These are phyloP conservation scores for Cymbopogon flexuosus DNA, from an alignment of 202 grass and related monocot genomes.

Conservation along the genomic window DNA sequence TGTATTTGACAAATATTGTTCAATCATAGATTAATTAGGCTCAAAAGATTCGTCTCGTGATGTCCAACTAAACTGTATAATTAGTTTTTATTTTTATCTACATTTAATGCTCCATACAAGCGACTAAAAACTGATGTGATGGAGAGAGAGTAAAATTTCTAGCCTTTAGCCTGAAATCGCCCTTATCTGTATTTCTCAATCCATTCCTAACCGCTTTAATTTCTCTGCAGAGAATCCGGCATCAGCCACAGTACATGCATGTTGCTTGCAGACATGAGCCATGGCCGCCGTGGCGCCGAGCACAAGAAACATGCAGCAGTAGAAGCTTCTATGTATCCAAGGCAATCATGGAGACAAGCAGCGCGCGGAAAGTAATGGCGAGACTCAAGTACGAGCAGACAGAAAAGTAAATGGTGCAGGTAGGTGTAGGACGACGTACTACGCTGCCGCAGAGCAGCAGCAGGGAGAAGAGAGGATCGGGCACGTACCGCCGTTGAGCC, in stretches of 20 bases:
- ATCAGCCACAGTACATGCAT: no score
- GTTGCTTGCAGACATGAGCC: neutral
- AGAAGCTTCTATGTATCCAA: neutral
- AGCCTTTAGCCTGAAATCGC: no score
- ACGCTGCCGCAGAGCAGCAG: neutral
- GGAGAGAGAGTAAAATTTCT: no score
- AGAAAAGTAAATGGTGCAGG: neutral
- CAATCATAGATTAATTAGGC: no score
- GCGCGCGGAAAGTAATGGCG: neutral
- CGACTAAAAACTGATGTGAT: no score
- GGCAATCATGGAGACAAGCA: neutral
- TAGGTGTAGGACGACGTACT: neutral
- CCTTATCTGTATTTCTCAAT: neutral
- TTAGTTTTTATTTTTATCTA: no score
- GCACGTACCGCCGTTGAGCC: conserved; percentile 87
- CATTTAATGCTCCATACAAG: no score
- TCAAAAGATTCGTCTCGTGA: no score
- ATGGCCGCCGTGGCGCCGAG: neutral
- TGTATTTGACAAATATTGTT: no score
- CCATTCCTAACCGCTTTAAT: neutral
- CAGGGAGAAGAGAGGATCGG: neutral
- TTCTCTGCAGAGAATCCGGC: neutral
- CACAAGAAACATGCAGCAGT: neutral
- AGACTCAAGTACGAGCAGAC: neutral
- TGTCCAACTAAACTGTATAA: no score